phyloP scores from a whole-genome alignment of 352 stramenopile species.

The Blastocystis sp. region DNA sequence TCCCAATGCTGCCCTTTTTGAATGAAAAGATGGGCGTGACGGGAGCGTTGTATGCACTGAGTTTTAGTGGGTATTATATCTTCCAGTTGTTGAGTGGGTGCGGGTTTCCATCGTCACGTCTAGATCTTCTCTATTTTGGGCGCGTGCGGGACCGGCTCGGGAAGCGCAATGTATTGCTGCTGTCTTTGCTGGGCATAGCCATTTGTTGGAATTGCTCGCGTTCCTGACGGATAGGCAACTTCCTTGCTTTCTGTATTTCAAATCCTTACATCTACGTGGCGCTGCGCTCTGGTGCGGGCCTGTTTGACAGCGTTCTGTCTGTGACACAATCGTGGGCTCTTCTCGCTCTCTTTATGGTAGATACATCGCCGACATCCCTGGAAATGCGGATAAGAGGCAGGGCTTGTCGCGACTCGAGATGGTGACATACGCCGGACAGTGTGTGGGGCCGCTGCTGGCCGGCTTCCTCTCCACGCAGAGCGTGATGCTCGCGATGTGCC shows the following conservation, averaged over 20 bases:
- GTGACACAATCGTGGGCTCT: neutral
- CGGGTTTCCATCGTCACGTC: neutral
- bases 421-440: neutral
- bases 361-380: conserved; percentile 14
- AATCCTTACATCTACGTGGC: neutral
- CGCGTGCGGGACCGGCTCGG: neutral
- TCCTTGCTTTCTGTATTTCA: conserved; percentile 2
- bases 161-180: neutral
- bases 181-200: neutral
- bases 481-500: neutral
- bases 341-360: neutral
- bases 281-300: neutral
- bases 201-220: neutral
- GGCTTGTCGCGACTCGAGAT: neutral
- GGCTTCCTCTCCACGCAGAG: neutral
- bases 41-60: conserved; percentile 44
- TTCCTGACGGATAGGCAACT: conserved; percentile 15
- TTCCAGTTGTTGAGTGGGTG: conserved; percentile 18
- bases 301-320: conserved; percentile 17
- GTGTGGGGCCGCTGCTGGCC: conserved; percentile 22
- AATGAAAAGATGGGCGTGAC: neutral
- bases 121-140: conserved; percentile 32
- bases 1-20: conserved; percentile 37
- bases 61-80: conserved; percentile 65
- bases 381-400: neutral